These are phyloP conservation scores for Aspergillus floridensis DNA, from an alignment of 2,329 filamentous ascomycete species.

Conservation along the genomic window DNA sequence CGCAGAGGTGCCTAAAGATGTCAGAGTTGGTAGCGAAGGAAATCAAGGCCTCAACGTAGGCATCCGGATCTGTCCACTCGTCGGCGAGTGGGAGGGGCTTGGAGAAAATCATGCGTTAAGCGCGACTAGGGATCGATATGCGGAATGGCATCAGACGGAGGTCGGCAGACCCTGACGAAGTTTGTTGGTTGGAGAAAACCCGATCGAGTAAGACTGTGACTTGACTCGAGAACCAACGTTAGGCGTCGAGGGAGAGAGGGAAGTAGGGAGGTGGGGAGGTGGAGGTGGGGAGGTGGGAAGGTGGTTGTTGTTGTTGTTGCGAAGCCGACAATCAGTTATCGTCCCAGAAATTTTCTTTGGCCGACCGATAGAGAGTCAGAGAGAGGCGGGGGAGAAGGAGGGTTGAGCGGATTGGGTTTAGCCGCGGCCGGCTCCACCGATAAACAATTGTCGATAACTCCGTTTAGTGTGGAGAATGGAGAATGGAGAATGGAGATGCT, in stretches of 20 bases:
- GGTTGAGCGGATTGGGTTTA: conserved; percentile 1
- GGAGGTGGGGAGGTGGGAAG: not conserved
- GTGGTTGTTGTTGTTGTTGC: not conserved
- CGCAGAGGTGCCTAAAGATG: conserved; percentile 83
- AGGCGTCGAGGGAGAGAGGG: not conserved
- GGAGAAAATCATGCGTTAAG: conserved; percentile 46
- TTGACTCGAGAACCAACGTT: not conserved
- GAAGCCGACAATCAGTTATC: not conserved
- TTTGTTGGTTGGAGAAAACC: not conserved
- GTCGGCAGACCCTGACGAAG: not conserved
- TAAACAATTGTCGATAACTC: not conserved
- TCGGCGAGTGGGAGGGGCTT: conserved; percentile 65
- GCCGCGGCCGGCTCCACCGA: conserved; percentile 2
- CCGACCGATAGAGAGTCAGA: not conserved
- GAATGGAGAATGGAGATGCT: not conserved
- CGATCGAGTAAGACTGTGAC: not conserved
- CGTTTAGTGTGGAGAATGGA: not conserved
- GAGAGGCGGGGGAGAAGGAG: no score
- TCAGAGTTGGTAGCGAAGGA: conserved; percentile 71
- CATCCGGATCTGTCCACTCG: conserved; percentile 68
- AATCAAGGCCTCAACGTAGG: conserved; percentile 76
- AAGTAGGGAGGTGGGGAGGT: not conserved
- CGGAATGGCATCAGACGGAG: conserved; percentile 1
- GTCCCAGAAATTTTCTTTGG: conserved; percentile 3
- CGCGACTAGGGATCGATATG: conserved; percentile 1